Percentiles rank a stretch among this genome's conserved stretches.
Conservation (phyloP, 495 filamentous ascomycete genomes). For the Trichodelitschia bisporula region DNA sequence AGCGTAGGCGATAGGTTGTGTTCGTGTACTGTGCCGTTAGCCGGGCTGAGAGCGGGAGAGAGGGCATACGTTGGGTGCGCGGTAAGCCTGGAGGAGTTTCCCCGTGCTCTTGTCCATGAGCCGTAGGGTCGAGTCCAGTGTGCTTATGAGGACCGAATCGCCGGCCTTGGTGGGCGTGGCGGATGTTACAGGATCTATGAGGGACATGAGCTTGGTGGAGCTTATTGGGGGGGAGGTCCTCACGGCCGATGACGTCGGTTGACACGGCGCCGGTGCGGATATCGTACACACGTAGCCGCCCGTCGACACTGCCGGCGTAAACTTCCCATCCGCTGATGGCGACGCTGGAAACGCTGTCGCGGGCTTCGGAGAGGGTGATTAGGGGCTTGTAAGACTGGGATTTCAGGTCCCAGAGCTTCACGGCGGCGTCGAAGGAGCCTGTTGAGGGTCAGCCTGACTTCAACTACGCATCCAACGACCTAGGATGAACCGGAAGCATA, state of each 20-base stretch:
- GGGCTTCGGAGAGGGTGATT: slow-evolving; percentile 53
- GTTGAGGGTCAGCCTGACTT: slow-evolving; percentile 5
- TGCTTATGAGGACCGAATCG: slow-evolving; percentile 46
- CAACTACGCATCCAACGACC: neutral
- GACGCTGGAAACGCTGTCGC: slow-evolving; percentile 46
- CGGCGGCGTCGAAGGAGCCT: slow-evolving; percentile 63
- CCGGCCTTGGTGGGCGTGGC: slow-evolving; percentile 43
- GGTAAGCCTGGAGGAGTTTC: slow-evolving; percentile 46
- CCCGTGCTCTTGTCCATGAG: slow-evolving; percentile 64
- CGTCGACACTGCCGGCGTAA: slow-evolving; percentile 61
- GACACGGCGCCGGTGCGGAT: slow-evolving; percentile 52
- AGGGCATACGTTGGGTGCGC: slow-evolving; percentile 1
- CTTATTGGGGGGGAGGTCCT: slow-evolving; percentile 2
- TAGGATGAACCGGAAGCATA: slow-evolving; percentile 22
- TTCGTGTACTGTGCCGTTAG: slow-evolving; percentile 12
- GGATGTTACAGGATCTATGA: slow-evolving; percentile 31
- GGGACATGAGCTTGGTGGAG: neutral
- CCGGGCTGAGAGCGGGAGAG: neutral
- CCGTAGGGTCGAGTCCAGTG: slow-evolving; percentile 50
- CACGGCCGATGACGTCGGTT: slow-evolving; percentile 43
- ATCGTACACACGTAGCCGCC: slow-evolving; percentile 63
- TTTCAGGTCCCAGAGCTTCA: slow-evolving; percentile 66
- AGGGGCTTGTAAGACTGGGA: slow-evolving; percentile 39
- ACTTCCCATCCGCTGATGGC: slow-evolving; percentile 31
- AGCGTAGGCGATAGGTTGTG: slow-evolving; percentile 12